Conservation (phyloP, 2,329 filamentous ascomycete genomes). For the Teratosphaeria pseudoeucalypti region DNA sequence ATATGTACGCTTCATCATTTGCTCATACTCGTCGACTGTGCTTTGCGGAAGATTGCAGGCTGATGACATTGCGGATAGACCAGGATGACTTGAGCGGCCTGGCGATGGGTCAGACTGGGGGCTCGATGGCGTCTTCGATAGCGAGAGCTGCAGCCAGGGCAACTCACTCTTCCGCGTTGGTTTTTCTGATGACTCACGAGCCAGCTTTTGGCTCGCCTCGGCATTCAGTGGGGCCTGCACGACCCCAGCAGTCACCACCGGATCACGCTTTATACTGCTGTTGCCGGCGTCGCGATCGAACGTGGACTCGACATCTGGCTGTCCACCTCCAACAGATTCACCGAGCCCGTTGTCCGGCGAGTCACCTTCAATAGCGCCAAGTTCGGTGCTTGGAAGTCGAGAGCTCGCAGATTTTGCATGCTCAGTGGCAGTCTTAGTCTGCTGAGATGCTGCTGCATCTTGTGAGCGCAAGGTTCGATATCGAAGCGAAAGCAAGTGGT, state of each 20-base stretch:
- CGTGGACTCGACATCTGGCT: slow-evolving; percentile 9
- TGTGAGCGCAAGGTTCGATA: slow-evolving; percentile 9
- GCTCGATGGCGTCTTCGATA: neutral
- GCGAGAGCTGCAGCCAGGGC: slow-evolving; percentile 10
- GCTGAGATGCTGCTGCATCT: slow-evolving; percentile 6
- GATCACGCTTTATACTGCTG: slow-evolving; percentile 3
- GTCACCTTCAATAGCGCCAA: neutral
- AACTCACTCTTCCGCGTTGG: neutral
- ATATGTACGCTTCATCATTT: slow-evolving; percentile 2
- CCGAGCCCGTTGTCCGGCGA: neutral
- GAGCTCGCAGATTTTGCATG: slow-evolving; percentile 27
- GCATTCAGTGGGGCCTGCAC: neutral
- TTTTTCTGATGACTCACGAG: slow-evolving; percentile 5
- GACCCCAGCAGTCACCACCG: neutral
- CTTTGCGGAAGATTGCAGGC: slow-evolving; percentile 1
- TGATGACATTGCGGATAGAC: slow-evolving; percentile 5
- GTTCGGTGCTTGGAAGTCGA: slow-evolving; percentile 25
- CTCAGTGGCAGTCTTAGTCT: slow-evolving; percentile 12
- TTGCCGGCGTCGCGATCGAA: slow-evolving; percentile 7
- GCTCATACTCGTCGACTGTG: slow-evolving; percentile 7
- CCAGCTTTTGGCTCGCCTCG: slow-evolving; percentile 1
- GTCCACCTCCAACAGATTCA: neutral
- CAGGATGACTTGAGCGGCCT: slow-evolving; percentile 2
- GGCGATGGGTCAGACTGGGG: neutral
- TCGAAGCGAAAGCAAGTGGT: neutral